Evolutionary conservation across 2,329 filamentous ascomycete species (phyloP), one percentile per base, ranked within the genome.

Genomic region (Neonectria ditissima): DNA sequence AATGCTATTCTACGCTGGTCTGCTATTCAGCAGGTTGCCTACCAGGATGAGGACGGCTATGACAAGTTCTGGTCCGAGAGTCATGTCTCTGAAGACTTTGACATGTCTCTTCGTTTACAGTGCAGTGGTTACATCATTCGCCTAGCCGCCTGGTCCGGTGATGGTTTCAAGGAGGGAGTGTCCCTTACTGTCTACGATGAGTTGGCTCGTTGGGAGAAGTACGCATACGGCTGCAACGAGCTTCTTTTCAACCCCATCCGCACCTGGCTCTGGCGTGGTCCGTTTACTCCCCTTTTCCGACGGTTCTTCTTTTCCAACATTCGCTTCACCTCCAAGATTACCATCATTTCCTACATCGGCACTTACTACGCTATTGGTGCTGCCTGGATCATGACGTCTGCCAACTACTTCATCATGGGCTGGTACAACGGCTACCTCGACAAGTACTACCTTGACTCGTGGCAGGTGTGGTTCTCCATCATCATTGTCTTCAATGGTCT

Each of bases 121-220:
- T 88, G 87, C 67, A 86, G 82, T 66, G 90, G 91, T 28, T 93
- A 93, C 77, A 88, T 90, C 66, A 90, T 92, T 69, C 89, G 91
- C 30, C 83, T 93, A 24, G 91, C 89, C 9, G 87, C 89, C 20
- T 94, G 91, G 84, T 89, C 89, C 7, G 89, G 89, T 39, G 88
- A 91, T n/a, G 91, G 89, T 52, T 94, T 93, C 83, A 91, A 93
- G 76, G 92, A 95, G 76, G 92, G 92, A 68, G 92, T 95, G 57
- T 94, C 92, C 1, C 82, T 95, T 60, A 95, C 92, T 0, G 91
- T 95, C 10, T 94, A 95, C 75, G 92, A 95, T 78, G 92, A 95
- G 78, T 83, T 95, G 63, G 90, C 91, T 2, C 90, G 92, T 61
- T 95, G 92, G 92, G 92, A 95, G 75, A 95, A 95, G 79, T 94